phyloP scores from a whole-genome alignment of 768 basidiomycete species.

The Leccinellum rugosiceps region DNA sequence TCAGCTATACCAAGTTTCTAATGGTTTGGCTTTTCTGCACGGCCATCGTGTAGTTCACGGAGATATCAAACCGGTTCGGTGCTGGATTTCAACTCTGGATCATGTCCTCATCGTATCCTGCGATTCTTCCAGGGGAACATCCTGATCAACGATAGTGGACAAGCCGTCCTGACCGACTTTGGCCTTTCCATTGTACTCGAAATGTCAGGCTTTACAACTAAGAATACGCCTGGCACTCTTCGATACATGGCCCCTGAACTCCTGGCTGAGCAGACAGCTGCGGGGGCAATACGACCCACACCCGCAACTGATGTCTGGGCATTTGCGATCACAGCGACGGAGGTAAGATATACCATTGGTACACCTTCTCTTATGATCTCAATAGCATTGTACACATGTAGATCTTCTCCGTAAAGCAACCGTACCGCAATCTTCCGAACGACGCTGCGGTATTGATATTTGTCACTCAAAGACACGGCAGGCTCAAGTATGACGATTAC shows the following conservation, averaged over 20 bases:
- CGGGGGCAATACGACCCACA: conserved; percentile 21
- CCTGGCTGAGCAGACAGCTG: conserved; percentile 14
- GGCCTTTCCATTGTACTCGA: conserved; percentile 39
- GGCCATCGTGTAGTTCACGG: conserved; percentile 29
- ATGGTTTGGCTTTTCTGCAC: conserved; percentile 26
- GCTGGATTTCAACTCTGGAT: conserved; percentile 3
- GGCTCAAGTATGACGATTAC: conserved; percentile 19
- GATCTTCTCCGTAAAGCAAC: conserved; percentile 24
- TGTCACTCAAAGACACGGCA: conserved; percentile 10
- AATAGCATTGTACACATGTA: background rate
- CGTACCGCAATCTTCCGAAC: conserved; percentile 13
- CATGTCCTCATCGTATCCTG: background rate
- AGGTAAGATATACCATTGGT: conserved; percentile 20
- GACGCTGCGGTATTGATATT: conserved; percentile 20
- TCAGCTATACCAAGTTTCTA: conserved; percentile 22
- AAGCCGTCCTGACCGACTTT: conserved; percentile 38
- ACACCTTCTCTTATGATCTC: background rate
- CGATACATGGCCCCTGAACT: conserved; percentile 42
- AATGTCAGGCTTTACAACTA: conserved; percentile 35
- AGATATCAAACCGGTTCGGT: conserved; percentile 36
- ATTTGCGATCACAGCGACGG: conserved; percentile 34
- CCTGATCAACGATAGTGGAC: conserved; percentile 30
- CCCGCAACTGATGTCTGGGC: conserved; percentile 35
- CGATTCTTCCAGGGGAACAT: conserved; percentile 33
- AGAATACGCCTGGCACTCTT: conserved; percentile 32